Conservation (phyloP, 1,284 basidiomycete species). For the Boletus semigastroideus region DNA sequence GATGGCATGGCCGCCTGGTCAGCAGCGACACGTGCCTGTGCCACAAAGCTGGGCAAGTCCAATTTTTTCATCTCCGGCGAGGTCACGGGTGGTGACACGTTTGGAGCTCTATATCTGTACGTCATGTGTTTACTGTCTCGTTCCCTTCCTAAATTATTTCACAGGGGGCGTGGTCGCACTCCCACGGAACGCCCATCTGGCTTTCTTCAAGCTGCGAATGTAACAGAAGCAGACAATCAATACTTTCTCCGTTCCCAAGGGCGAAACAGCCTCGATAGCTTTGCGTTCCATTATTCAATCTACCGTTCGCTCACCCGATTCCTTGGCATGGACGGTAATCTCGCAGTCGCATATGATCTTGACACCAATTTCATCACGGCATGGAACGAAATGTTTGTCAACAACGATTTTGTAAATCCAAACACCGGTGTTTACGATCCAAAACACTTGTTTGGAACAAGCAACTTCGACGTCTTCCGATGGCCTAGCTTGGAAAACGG, state of each 20-base stretch:
- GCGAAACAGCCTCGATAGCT: slow-evolving; percentile 67
- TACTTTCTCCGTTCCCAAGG: slow-evolving; percentile 76
- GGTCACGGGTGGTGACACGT: slow-evolving; percentile 91
- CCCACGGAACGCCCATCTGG: slow-evolving; percentile 63
- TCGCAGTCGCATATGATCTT: slow-evolving; percentile 84
- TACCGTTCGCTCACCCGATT: slow-evolving; percentile 83
- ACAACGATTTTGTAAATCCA: slow-evolving; percentile 83
- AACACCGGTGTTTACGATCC: slow-evolving; percentile 71
- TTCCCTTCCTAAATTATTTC: slow-evolving; percentile 6
- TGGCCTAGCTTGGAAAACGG: slow-evolving; percentile 89
- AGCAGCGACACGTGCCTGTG: slow-evolving; percentile 70
- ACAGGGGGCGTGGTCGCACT: slow-evolving; percentile 82
- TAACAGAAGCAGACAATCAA: slow-evolving; percentile 58
- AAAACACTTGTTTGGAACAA: slow-evolving; percentile 83
- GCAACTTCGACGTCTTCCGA: slow-evolving; percentile 91
- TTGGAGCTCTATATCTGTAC: slow-evolving; percentile 82
- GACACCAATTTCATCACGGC: slow-evolving; percentile 78
- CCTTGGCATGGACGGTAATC: slow-evolving; percentile 91
- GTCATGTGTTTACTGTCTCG: slow-evolving; percentile 26
- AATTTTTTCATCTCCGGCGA: slow-evolving; percentile 92
- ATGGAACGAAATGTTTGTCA: slow-evolving; percentile 88
- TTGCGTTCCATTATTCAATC: slow-evolving; percentile 90
- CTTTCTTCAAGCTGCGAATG: slow-evolving; percentile 65
- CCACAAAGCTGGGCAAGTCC: slow-evolving; percentile 65
- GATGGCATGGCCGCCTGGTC: slow-evolving; percentile 79